Conservation (phyloP, 2,329 filamentous ascomycete species). For the Stylonectria norvegica region DNA sequence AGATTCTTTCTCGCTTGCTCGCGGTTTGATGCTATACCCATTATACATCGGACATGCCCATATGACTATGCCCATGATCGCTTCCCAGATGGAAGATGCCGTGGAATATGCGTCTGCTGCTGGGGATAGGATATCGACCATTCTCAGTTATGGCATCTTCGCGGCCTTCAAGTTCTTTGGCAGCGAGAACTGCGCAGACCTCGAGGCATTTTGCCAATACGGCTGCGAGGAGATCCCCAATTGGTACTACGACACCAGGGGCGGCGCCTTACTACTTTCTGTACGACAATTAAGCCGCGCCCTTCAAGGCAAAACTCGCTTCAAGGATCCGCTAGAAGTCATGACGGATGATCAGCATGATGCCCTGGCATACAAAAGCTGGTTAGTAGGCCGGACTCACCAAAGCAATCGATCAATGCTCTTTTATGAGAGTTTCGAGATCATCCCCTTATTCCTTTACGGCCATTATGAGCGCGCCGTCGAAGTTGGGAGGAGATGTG, state of each 20-base stretch:
- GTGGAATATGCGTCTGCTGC: slow-evolving; percentile 63
- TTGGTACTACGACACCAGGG: slow-evolving; percentile 68
- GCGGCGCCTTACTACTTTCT: slow-evolving; percentile 65
- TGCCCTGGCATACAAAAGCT: slow-evolving; percentile 55
- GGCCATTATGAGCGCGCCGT: slow-evolving; percentile 60
- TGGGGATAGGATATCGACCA: slow-evolving; percentile 68
- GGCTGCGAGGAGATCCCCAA: slow-evolving; percentile 70
- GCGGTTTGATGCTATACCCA: slow-evolving; percentile 66
- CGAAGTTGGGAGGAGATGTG: slow-evolving; percentile 51
- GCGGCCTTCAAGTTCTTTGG: slow-evolving; percentile 66
- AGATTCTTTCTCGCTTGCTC: slow-evolving; percentile 63
- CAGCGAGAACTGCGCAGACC: slow-evolving; percentile 64
- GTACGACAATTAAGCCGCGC: slow-evolving; percentile 65
- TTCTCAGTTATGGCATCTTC: slow-evolving; percentile 67
- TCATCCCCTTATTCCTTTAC: slow-evolving; percentile 60
- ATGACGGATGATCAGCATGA: slow-evolving; percentile 68
- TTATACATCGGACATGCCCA: slow-evolving; percentile 69
- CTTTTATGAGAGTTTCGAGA: slow-evolving; percentile 66
- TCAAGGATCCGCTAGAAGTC: slow-evolving; percentile 49
- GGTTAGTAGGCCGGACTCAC: slow-evolving; percentile 48
- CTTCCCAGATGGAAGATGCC: slow-evolving; percentile 60
- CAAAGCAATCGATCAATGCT: slow-evolving; percentile 63
- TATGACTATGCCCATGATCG: slow-evolving; percentile 55
- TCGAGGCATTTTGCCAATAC: slow-evolving; percentile 68
- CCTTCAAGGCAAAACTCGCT: slow-evolving; percentile 69